Conservation (phyloP, 257 asterid species). For the Buddleja alternifolia region DNA sequence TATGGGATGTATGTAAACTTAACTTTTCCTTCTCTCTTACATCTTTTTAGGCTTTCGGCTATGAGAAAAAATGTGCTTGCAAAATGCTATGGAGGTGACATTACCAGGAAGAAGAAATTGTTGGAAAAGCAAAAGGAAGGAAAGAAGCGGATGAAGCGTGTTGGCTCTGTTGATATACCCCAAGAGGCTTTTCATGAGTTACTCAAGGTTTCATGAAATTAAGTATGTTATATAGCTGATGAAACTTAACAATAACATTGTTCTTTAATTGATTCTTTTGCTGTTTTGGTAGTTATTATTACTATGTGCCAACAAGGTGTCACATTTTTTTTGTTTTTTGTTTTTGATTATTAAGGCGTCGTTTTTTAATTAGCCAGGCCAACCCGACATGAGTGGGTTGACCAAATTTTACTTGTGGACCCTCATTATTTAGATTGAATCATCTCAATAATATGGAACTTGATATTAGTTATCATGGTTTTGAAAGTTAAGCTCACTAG, state of each 20-base stretch:
- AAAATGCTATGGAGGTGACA: conserved; percentile 93
- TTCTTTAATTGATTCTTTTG: background rate
- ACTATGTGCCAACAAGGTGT: conserved; percentile 9
- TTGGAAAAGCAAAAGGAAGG: conserved; percentile 98
- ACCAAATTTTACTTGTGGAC: too few species aligned
- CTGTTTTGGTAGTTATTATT: conserved; percentile 19
- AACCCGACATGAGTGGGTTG: too few species aligned
- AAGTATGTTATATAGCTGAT: conserved; percentile 1
- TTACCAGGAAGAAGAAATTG: conserved; percentile 81
- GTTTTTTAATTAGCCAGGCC: too few species aligned
- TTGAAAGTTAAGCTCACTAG: too few species aligned
- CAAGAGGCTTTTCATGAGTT: conserved; percentile 95
- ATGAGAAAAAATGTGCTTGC: conserved; percentile 98
- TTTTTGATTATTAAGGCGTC: too few species aligned
- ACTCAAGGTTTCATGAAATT: conserved; percentile 72
- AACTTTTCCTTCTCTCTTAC: conserved; percentile 12
- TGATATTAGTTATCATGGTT: too few species aligned
- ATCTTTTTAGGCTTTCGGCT: conserved; percentile 66
- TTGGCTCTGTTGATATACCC: conserved; percentile 95
- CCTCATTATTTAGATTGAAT: too few species aligned
- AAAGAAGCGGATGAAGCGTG: conserved; percentile 97
- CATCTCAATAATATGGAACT: too few species aligned
- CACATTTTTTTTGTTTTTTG: background rate
- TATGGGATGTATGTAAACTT: background rate
- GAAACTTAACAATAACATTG: conserved; percentile 8